Conservation (phyloP, 352 stramenopile species). For the Globisporangium apiculatum region DNA sequence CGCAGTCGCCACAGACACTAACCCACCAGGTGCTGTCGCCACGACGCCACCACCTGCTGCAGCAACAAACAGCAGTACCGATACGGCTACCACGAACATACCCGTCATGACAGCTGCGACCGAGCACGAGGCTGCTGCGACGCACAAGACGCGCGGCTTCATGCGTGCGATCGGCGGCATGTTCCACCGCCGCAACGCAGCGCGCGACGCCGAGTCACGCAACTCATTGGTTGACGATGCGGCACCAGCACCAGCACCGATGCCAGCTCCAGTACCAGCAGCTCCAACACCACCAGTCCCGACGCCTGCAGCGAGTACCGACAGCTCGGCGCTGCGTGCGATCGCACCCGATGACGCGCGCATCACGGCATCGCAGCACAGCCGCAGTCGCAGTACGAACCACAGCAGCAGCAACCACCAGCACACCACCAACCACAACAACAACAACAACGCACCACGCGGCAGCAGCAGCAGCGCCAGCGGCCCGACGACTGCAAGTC, state of each 20-base stretch:
- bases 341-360: conserved; percentile 19
- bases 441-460: neutral
- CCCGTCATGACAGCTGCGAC: neutral
- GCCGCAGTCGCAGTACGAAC: neutral
- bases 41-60: conserved; percentile 7
- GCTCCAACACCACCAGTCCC: neutral
- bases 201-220: conserved; percentile 11
- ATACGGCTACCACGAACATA: too few species aligned
- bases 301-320: neutral
- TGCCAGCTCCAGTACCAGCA: neutral
- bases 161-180: conserved; percentile 42
- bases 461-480: neutral
- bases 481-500: neutral
- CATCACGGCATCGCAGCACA: conserved; percentile 2
- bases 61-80: too few species aligned
- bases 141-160: conserved; percentile 30
- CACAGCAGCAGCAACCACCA: conserved; percentile 1
- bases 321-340: conserved; percentile 14
- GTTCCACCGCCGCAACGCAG: conserved; percentile 27
- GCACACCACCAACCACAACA: neutral
- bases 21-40: neutral
- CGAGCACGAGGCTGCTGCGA: conserved; percentile 1
- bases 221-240: conserved; percentile 5
- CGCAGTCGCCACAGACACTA: neutral
- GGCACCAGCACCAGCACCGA: neutral